Percentiles rank a stretch among this genome's conserved stretches.
Evolutionary conservation across 2,329 filamentous ascomycete genomes (phyloP).

Genomic region (Diaporthe citrichinensis): DNA sequence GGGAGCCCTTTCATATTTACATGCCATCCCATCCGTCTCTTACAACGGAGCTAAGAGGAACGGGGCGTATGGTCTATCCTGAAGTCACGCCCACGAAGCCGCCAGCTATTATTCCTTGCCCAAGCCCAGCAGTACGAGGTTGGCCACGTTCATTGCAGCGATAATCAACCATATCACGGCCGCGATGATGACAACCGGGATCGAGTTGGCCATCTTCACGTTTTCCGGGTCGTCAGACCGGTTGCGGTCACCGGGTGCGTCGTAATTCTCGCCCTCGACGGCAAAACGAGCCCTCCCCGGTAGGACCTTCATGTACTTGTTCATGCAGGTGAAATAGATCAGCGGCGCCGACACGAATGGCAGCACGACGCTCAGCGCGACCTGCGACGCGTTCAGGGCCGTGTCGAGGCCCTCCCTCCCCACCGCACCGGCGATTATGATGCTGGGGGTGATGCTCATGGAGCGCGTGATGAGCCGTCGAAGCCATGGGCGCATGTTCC

Average conservation of each 20-base stretch:
- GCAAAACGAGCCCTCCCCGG: slow-evolving; percentile 57
- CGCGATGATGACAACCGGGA: slow-evolving; percentile 65
- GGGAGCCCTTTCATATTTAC: background rate
- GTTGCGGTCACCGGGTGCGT: slow-evolving; percentile 47
- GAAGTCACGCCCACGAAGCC: background rate
- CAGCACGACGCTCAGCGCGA: slow-evolving; percentile 82
- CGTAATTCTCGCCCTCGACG: slow-evolving; percentile 44
- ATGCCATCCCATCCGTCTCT: background rate
- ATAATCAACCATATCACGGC: slow-evolving; percentile 72
- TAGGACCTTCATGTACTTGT: slow-evolving; percentile 83
- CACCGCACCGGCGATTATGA: slow-evolving; percentile 86
- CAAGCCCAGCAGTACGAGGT: slow-evolving; percentile 71
- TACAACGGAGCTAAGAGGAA: background rate
- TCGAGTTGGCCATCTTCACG: slow-evolving; percentile 80
- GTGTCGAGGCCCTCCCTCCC: slow-evolving; percentile 78
- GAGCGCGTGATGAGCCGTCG: slow-evolving; percentile 82
- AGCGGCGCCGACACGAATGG: slow-evolving; percentile 88
- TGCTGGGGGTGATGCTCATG: slow-evolving; percentile 85
- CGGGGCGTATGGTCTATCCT: background rate
- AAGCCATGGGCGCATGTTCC: slow-evolving; percentile 82
- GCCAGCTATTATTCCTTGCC: slow-evolving; percentile 22
- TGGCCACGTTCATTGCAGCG: slow-evolving; percentile 77
- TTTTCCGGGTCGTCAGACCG: slow-evolving; percentile 72
- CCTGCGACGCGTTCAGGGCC: slow-evolving; percentile 83
- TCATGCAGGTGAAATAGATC: slow-evolving; percentile 86